Evolutionary conservation across 2,329 filamentous ascomycete genomes (phyloP), one percentile per base, ranked within the genome.

Genomic region (Diplodia seriata): DNA sequence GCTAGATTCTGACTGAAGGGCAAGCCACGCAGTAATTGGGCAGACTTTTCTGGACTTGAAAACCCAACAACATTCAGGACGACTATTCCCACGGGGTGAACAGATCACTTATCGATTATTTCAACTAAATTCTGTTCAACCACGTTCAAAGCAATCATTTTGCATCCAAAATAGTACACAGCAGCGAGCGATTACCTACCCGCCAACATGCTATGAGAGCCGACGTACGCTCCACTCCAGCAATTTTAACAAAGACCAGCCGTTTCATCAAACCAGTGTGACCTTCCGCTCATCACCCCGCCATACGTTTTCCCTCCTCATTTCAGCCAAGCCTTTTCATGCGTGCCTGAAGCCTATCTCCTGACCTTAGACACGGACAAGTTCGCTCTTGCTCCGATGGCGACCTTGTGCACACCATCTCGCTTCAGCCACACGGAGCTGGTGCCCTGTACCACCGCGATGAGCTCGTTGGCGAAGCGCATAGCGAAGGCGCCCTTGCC

Each of bases 391-490:
- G 91, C 87, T 33, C 88, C 86, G 43, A 94, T 92, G 70, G 88
- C 93, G 73, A 90, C 81, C 86, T 93, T 96, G 81, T 99, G 95
- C 67, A 96, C 81, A 70, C 84, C 81, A 71, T 86, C 85, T 73
- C 95, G 86, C 84, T 88, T 90, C 51, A 97, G 93, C 95, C 95
- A 99, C 56, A 93, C 90, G 29, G 81, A 77, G 72, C 93, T 96
- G 74, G 87, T 87, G 38, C 95, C 95, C 84, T 98, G 94, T 11
- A 96, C 89, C 31, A 98, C 91, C 43, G 90, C 86, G 66, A 98
- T 85, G 69, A 98, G 83, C 85, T 97, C 94, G 76, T 94, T 90
- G 1, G 92, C 93, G 70, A 98, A 86, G 67, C 91, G 86, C 73
- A 90, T 85, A 12, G 93, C 90, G 75, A 97, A 91, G 78, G 89